phyloP scores from a whole-genome alignment of 768 basidiomycete genomes.

The Sistotremastrum suecicum region DNA sequence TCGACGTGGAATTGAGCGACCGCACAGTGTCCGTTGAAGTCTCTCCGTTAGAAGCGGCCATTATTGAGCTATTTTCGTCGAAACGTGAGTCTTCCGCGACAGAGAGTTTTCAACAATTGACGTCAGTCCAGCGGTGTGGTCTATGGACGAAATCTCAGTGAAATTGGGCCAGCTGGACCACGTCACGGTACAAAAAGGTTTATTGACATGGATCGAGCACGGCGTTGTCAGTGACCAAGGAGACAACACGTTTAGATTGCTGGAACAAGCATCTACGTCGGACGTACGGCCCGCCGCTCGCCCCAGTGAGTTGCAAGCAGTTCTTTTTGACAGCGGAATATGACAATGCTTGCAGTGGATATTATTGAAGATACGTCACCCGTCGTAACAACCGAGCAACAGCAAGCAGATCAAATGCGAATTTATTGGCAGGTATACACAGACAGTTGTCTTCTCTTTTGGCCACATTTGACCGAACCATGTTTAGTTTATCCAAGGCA shows the following conservation, averaged over 20 bases:
- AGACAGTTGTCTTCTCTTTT: neutral
- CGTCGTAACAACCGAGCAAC: conserved; percentile 47
- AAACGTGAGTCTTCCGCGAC: conserved; percentile 28
- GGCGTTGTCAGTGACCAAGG: conserved; percentile 63
- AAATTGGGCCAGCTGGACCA: conserved; percentile 54
- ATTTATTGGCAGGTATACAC: conserved; percentile 71
- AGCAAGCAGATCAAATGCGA: conserved; percentile 74
- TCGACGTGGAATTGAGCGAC: conserved; percentile 76
- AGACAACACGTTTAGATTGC: conserved; percentile 44
- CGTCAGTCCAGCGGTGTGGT: conserved; percentile 45
- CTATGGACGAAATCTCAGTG: conserved; percentile 48
- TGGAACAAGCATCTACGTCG: conserved; percentile 47
- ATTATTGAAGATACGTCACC: conserved; percentile 35
- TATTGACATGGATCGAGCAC: conserved; percentile 72
- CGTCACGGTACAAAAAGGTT: conserved; percentile 51
- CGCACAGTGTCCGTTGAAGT: conserved; percentile 63
- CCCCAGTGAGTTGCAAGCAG: conserved; percentile 2
- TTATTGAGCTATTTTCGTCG: conserved; percentile 74
- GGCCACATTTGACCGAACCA: conserved; percentile 4
- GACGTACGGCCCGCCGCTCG: conserved; percentile 4
- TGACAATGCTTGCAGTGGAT: conserved; percentile 9
- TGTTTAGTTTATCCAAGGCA: conserved; percentile 71
- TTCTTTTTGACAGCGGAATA: neutral
- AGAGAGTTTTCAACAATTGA: neutral
- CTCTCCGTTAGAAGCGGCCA: conserved; percentile 79